Evolutionary conservation across 2,329 filamentous ascomycete species (phyloP), one percentile per base, ranked within the genome.

Genomic region (Colletotrichum liaoningense): DNA sequence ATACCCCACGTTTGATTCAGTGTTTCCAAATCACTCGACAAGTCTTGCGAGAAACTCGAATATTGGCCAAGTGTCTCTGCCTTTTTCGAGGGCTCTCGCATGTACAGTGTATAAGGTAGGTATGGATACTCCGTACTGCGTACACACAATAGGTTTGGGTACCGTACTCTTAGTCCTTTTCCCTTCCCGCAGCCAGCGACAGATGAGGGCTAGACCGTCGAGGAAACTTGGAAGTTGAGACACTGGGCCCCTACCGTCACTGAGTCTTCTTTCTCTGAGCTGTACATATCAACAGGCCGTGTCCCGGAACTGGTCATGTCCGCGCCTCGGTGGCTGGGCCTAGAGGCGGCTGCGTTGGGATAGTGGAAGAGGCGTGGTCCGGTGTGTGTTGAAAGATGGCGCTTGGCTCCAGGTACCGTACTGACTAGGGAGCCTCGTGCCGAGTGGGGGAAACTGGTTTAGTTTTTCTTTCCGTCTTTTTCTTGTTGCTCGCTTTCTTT

Each of bases 371-470:
- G 26, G 30, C 12, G 22, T 30, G 22, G 46, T 56, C 22, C n/a
- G 42, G 60, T 63, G 65, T 42, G 30, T 52, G 24, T 63, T 38
- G 35, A 8, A 16, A 22, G 55, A 58, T 42, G 19, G 49, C 69
- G 58, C 69, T 59, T 69, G 58, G 52, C 57, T 59, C 55, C 14
- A 63, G 33, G 54, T 26, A 57, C 54, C 24, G 70, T 26, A 57
- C 54, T n/a, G 70, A 73, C 70, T 59, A 69, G 70, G 70, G 66
- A 73, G 66, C 70, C 70, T 73, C 70, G 70, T 73, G 66, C 42
- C 42, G 49, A 60, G 70, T 73, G 70, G 70, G 59, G 57, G 4
- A 57, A 55, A 35, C 33, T 30, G 52, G 38, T 30, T 35, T 42
- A 55, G 12, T 33, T 16, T 46, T 59, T 19, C 38, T 14, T 42